A percentile compares a stretch with the other conserved stretches of the same genome.
Evolutionary conservation across 495 filamentous ascomycete species (phyloP).

Genomic region (Daldinia loculata): DNA sequence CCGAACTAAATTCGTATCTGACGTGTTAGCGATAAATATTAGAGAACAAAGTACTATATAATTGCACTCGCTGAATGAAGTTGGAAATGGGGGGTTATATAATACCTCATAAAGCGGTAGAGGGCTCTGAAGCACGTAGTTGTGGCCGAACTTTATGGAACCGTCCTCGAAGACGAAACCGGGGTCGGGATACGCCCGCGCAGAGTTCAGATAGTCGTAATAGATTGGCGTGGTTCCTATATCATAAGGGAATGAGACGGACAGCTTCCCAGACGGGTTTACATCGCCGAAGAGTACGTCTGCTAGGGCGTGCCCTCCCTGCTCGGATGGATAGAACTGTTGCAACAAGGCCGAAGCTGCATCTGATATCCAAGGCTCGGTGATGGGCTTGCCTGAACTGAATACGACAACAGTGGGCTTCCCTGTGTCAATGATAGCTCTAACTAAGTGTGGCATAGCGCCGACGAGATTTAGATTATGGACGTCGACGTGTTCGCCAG

Average conservation of each 20-base stretch:
- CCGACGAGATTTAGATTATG: constrained; percentile 70
- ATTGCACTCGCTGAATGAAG: not conserved
- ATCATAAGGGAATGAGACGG: constrained; percentile 66
- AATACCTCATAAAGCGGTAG: constrained; percentile 62
- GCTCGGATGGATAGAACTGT: constrained; percentile 75
- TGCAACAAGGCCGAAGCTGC: constrained; percentile 68
- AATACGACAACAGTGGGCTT: constrained; percentile 75
- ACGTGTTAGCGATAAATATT: not conserved
- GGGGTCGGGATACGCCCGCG: constrained; percentile 59
- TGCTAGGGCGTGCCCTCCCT: constrained; percentile 80
- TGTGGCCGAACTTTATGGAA: constrained; percentile 68
- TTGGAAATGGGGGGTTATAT: too few species aligned
- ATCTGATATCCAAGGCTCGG: constrained; percentile 71
- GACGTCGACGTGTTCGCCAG: constrained; percentile 75
- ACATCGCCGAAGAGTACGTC: constrained; percentile 84
- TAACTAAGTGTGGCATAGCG: constrained; percentile 71
- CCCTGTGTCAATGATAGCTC: constrained; percentile 69
- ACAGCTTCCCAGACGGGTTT: constrained; percentile 77
- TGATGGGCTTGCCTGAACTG: constrained; percentile 73
- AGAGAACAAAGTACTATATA: not conserved
- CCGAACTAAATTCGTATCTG: constrained; percentile 60
- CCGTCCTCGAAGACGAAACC: constrained; percentile 63
- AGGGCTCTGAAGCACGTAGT: constrained; percentile 69
- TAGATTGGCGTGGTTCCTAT: constrained; percentile 72
- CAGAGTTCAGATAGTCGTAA: constrained; percentile 76